These are phyloP conservation scores for Amauroascus verrucosus DNA, from an alignment of 2,329 filamentous ascomycete species.

Conservation along the genomic window DNA sequence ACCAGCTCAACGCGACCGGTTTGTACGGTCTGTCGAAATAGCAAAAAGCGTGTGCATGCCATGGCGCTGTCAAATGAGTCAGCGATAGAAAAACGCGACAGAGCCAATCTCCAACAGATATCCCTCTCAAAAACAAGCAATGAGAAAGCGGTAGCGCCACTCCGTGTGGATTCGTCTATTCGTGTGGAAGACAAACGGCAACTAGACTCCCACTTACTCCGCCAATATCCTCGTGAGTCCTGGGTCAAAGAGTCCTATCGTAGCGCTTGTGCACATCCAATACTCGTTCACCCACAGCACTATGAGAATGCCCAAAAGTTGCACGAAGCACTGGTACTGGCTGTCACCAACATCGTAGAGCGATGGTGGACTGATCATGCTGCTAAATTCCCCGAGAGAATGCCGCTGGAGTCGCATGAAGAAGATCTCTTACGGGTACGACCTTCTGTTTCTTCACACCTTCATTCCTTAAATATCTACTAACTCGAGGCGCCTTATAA, in stretches of 20 bases:
- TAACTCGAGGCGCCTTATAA: not conserved
- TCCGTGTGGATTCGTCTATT: not conserved
- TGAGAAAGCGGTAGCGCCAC: not conserved
- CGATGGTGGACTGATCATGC: slow-evolving; percentile 23
- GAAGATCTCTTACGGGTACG: slow-evolving; percentile 22
- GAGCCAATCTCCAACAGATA: slow-evolving; percentile 6
- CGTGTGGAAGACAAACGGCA: slow-evolving; percentile 4
- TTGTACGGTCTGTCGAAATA: too few relatives aligned
- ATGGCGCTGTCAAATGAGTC: not conserved
- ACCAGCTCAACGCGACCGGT: too few relatives aligned
- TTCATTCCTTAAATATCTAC: not conserved
- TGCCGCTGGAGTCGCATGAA: slow-evolving; percentile 23
- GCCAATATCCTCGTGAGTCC: slow-evolving; percentile 7
- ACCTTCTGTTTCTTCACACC: too few relatives aligned
- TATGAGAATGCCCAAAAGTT: slow-evolving; percentile 12
- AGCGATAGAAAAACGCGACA: not conserved
- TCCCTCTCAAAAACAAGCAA: slow-evolving; percentile 5
- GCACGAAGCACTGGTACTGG: slow-evolving; percentile 19
- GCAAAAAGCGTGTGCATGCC: too few relatives aligned
- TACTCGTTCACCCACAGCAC: slow-evolving; percentile 8
- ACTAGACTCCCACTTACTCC: not conserved
- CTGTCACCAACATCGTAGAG: slow-evolving; percentile 23
- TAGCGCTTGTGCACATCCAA: slow-evolving; percentile 6
- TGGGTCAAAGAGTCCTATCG: slow-evolving; percentile 7
- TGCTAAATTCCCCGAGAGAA: slow-evolving; percentile 19